Evolutionary conservation across 2,329 filamentous ascomycete species (phyloP), one percentile per base, ranked within the genome.

Genomic region (Endoconidiophora polonica): DNA sequence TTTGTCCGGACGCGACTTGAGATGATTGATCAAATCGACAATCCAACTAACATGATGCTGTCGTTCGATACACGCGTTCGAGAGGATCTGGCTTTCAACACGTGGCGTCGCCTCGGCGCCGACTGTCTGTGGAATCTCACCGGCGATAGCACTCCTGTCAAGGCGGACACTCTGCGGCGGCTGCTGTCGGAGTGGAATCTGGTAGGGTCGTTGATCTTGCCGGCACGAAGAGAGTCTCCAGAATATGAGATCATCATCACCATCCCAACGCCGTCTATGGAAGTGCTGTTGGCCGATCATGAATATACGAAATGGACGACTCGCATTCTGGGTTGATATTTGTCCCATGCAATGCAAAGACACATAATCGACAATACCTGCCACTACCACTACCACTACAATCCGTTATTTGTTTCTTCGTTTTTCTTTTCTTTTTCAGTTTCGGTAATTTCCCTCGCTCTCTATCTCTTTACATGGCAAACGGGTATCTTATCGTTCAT

Each of bases 41-140:
- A 70, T 55, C 66, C 66, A 39, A 65, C 66, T 6, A 56, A 58
- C 36, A 55, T 69, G 33, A 66, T 66, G 12, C 59, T 69, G 20
- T 60, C 62, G 16, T 62, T 66, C 50, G 65, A 68, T 51, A 65
- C 66, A 22, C 59, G 65, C n/a, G 60, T 63, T 43, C 62, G 65
- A 2, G 59, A 63, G 46, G 59, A 63, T 39, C 59, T 70, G 38
- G 62, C 62, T 9, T 66, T 70, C 59, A 70, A 70, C 54, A 68
- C 66, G 3, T 70, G 68, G 68, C 59, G 65, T 5, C 61, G 63
- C 50, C 65, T 70, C 54, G 68, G 67, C 1, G 65, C 62, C 20
- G 66, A 69, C 52, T 61, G 63, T 4, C 55, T 59, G 53, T 70
- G 67, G 59, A 24, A 44, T 5, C 56, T 65, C 10, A 58, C 62